A percentile compares a stretch with the other conserved stretches of the same genome.
Conservation (phyloP, 768 basidiomycete species). For the Termitomyces sp. region DNA sequence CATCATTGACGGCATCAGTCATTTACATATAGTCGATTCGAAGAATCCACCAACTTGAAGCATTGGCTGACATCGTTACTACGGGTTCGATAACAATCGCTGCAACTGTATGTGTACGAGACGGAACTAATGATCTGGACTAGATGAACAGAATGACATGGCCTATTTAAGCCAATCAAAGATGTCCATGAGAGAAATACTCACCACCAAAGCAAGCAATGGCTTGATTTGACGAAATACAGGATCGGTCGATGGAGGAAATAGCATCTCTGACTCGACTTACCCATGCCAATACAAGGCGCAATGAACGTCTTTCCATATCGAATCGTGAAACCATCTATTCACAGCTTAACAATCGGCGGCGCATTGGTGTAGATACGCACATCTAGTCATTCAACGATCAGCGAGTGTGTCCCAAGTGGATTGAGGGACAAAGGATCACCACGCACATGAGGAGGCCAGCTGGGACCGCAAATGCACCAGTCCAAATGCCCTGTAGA, state of each 20-base stretch:
- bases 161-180: background rate
- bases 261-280: background rate
- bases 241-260: background rate
- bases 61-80: conserved; percentile 37
- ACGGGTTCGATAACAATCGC: conserved; percentile 32
- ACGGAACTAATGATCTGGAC: conserved; percentile 35
- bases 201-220: conserved; percentile 35
- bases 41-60: conserved; percentile 29
- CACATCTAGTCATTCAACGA: conserved; percentile 4
- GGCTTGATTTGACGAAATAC: conserved; percentile 18
- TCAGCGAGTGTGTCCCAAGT: background rate
- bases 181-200: background rate
- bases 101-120: conserved; percentile 34
- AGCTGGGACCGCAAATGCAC: conserved; percentile 30
- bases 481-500: conserved; percentile 36
- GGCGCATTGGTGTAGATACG: background rate
- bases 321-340: conserved; percentile 33
- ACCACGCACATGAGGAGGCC: conserved; percentile 30
- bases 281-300: conserved; percentile 36
- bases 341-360: background rate
- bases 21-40: background rate
- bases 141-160: conserved; percentile 3
- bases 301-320: conserved; percentile 31
- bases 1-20: background rate
- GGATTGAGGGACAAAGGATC: background rate